These are phyloP conservation scores for Bacterosira constricta DNA, from an alignment of 108 stramenopile species.

Conservation along the genomic window DNA sequence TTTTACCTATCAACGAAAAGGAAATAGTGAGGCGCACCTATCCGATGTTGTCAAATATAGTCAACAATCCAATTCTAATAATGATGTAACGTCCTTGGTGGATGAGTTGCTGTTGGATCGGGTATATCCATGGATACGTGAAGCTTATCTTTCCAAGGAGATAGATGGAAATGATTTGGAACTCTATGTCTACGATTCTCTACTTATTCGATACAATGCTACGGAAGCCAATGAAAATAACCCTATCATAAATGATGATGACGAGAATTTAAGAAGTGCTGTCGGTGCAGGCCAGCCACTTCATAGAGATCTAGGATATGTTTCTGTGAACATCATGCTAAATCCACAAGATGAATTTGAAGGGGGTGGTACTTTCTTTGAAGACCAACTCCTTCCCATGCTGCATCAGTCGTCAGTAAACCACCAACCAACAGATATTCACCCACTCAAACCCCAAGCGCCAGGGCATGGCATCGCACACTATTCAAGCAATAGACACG, in stretches of 20 bases:
- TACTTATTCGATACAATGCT: constrained; percentile 76
- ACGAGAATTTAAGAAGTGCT: background rate
- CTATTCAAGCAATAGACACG: constrained; percentile 63
- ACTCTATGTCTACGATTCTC: constrained; percentile 65
- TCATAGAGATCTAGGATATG: constrained; percentile 73
- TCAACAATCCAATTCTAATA: background rate
- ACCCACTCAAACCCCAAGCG: constrained; percentile 54
- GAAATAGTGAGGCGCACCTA: constrained; percentile 49
- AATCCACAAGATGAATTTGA: constrained; percentile 55
- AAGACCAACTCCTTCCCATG: constrained; percentile 49
- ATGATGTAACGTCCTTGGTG: constrained; percentile 49
- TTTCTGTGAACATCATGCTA: constrained; percentile 71
- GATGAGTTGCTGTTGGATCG: constrained; percentile 38
- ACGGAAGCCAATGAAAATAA: constrained; percentile 43
- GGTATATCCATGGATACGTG: constrained; percentile 64
- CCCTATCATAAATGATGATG: background rate
- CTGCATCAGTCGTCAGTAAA: background rate
- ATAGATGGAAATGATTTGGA: constrained; percentile 4
- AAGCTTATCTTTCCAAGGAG: constrained; percentile 46
- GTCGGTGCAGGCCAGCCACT: constrained; percentile 70
- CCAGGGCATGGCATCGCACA: constrained; percentile 63
- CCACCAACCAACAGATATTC: background rate
- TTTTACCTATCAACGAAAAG: constrained; percentile 66
- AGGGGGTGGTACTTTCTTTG: constrained; percentile 77
- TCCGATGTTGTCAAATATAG: constrained; percentile 29